Percentiles rank a stretch among this genome's conserved stretches.
Evolutionary conservation across 768 basidiomycete genomes (phyloP).

Genomic region (Tricholoma hemisulphureum): DNA sequence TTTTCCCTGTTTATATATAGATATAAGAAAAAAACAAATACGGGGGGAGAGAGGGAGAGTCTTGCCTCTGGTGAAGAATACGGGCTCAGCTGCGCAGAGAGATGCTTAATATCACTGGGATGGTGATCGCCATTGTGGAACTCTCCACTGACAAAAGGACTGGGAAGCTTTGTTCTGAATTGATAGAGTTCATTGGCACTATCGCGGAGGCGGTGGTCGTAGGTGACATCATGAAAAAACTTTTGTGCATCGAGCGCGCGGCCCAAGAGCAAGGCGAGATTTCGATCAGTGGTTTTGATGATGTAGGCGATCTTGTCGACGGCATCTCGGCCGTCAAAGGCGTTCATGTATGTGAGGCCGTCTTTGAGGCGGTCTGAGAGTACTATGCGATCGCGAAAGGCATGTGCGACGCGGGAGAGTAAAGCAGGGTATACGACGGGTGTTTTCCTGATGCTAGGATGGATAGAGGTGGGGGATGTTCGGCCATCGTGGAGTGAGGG

Average conservation of each 20-base stretch:
- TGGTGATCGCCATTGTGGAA: constrained; percentile 35
- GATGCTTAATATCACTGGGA: constrained; percentile 16
- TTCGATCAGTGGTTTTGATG: constrained; percentile 97
- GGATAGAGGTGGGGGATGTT: constrained; percentile 40
- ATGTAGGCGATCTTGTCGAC: constrained; percentile 97
- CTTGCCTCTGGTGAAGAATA: constrained; percentile 29
- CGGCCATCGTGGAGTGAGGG: constrained; percentile 38
- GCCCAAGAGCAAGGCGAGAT: constrained; percentile 91
- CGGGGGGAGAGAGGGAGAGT: constrained; percentile 1
- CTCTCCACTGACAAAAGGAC: constrained; percentile 83
- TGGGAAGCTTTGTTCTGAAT: constrained; percentile 80
- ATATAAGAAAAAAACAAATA: constrained; percentile 4
- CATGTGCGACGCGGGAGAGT: constrained; percentile 90
- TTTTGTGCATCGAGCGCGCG: constrained; percentile 96
- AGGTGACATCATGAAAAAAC: constrained; percentile 99
- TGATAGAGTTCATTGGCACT: constrained; percentile 89
- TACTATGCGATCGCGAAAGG: constrained; percentile 80
- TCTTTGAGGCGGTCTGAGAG: constrained; percentile 86
- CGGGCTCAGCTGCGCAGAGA: constrained; percentile 8
- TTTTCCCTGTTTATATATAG: constrained; percentile 23
- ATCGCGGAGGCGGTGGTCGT: constrained; percentile 93
- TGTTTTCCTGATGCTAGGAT: constrained; percentile 50
- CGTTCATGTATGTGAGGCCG: constrained; percentile 92
- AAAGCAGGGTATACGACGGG: constrained; percentile 94
- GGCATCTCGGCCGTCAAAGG: constrained; percentile 96